Evolutionary conservation across 768 basidiomycete genomes (phyloP).

Genomic region (Trametes villosa): DNA sequence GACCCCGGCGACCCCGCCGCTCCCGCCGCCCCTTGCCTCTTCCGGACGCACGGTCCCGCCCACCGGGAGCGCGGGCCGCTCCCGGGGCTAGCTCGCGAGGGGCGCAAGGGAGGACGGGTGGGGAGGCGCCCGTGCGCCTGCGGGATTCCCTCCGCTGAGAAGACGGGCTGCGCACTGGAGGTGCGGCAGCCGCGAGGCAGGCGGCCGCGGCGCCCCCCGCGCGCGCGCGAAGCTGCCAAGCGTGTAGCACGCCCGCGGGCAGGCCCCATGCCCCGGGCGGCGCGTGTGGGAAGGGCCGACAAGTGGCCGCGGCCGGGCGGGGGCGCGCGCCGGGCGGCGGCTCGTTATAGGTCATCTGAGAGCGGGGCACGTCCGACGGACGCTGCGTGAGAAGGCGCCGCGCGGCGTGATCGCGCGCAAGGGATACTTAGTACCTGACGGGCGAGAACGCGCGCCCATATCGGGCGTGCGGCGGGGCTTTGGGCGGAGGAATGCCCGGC

Average conservation of each 20-base stretch:
- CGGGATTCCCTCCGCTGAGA: constrained; percentile 8
- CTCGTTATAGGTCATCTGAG: constrained; percentile 18
- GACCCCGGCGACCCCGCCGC: constrained; percentile 5
- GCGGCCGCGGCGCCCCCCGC: constrained; percentile 6
- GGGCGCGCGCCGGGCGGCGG: not conserved
- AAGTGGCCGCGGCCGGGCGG: constrained; percentile 12
- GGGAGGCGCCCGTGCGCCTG: constrained; percentile 7
- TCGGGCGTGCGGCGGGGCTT: constrained; percentile 9
- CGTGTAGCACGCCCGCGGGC: not conserved
- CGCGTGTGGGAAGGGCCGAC: constrained; percentile 21
- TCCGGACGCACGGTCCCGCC: not conserved
- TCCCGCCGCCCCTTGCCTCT: constrained; percentile 5
- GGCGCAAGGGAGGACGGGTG: too few relatives aligned
- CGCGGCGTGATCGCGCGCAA: constrained; percentile 10
- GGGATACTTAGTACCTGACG: constrained; percentile 14
- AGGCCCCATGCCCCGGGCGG: not conserved
- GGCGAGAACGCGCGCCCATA: constrained; percentile 16
- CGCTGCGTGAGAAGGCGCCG: constrained; percentile 6
- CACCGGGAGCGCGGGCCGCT: not conserved
- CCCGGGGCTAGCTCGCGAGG: too few relatives aligned
- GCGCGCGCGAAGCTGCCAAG: constrained; percentile 2
- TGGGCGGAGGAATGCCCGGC: not conserved
- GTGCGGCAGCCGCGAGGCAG: constrained; percentile 2
- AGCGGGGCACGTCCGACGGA: not conserved
- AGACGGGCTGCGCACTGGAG: constrained; percentile 2